These are phyloP conservation scores for Fagus crenata DNA, from an alignment of 306 rosid genomes.

Conservation along the genomic window DNA sequence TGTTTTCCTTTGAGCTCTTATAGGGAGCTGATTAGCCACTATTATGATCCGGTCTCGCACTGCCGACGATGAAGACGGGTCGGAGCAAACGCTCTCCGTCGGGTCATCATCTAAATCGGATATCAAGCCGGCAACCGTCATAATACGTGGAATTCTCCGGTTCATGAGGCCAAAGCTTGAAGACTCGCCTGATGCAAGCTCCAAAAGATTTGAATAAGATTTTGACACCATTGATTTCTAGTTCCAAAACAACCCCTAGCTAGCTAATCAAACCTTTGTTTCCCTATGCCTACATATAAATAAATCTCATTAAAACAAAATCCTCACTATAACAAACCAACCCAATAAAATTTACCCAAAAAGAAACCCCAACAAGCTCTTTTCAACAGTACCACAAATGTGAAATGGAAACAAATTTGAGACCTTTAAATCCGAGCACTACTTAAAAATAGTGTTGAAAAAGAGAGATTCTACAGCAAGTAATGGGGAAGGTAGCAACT, in stretches of 20 bases:
- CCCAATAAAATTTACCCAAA: slow-evolving; percentile 7
- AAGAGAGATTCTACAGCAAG: slow-evolving; percentile 31
- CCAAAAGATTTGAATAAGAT: slow-evolving; percentile 72
- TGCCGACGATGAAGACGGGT: slow-evolving; percentile 51
- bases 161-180: slow-evolving; percentile 56
- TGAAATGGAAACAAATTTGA: slow-evolving; percentile 17
- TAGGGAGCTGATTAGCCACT: slow-evolving; percentile 82
- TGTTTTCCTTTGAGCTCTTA: slow-evolving; percentile 55
- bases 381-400: slow-evolving; percentile 7
- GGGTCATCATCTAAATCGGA: slow-evolving; percentile 66
- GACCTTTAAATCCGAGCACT: slow-evolving; percentile 30
- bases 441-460: slow-evolving; percentile 33
- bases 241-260: not conserved
- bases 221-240: slow-evolving; percentile 52
- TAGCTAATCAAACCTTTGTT: slow-evolving; percentile 16
- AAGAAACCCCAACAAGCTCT: not conserved
- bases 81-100: slow-evolving; percentile 53
- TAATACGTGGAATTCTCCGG: slow-evolving; percentile 63
- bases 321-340: slow-evolving; percentile 16
- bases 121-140: slow-evolving; percentile 73
- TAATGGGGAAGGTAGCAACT: slow-evolving; percentile 28
- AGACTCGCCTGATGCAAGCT: slow-evolving; percentile 63
- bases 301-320: slow-evolving; percentile 28
- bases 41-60: slow-evolving; percentile 66
- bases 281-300: slow-evolving; percentile 27